Evolutionary conservation across 306 rosid species (phyloP), one percentile per base, ranked within the genome.

Genomic region (Rubus parviflorus): DNA sequence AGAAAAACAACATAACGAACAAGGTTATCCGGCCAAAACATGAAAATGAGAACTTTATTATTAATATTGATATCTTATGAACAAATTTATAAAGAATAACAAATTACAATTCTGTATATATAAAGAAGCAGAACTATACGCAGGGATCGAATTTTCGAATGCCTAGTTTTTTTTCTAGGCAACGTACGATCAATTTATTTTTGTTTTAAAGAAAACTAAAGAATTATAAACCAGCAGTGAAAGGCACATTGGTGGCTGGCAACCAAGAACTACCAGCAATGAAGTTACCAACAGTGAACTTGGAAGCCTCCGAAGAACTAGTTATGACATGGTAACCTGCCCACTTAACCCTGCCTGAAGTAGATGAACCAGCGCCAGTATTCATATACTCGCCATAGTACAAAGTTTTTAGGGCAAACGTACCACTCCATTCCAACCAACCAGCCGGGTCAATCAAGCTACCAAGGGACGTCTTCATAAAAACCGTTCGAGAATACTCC

Each of bases 371-470:
- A 0, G 97, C 77, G 0, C 97, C 97, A 0, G 91, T 87, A 23
- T 92, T 92, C 14, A 69, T 74, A 78, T 86, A 92, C 73, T 92
- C 96, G 5, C 89, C 97, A 68, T 92, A 90, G 9, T 80, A 92
- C 38, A 89, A 62, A 0, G 97, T 90, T 14, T 87, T 76, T 16
- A 92, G 80, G 46, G 95, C 97, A 80, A 92, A 92, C 35, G 74
- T 76, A 3, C 97, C 95, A 77, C 64, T 41, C 97, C 97, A 92
- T 57, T 78, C 83, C 77, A 92, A 0, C 97, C 97, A 92, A 20
- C 97, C 97, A 5, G 91, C 90, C 0, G 91, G 88, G 41, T 81
- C 75, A 13, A 92, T 85, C 52, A 90, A 82, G 42, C 93, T 74
- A 57, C 85, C 97, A 12, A 92, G 81, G 48, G 4, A 61, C 0